Conservation (phyloP, 169 alveolate species). For the Cryptosporidium muris region DNA sequence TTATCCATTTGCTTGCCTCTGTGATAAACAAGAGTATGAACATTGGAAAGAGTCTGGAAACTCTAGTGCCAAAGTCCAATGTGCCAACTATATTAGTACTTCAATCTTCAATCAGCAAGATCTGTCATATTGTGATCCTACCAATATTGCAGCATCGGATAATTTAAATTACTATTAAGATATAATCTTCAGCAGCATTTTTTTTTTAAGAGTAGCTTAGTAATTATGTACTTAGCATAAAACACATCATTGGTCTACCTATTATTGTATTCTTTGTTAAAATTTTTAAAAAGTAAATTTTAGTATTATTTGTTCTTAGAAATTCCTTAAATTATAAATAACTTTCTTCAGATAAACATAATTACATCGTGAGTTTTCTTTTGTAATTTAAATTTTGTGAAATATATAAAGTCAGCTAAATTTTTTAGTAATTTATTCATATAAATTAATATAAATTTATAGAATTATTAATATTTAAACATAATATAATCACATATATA, state of each 20-base stretch:
- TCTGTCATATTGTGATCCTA: constrained; percentile 60
- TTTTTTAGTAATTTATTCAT: no score
- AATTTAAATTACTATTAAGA: not conserved
- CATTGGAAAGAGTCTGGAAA: constrained; percentile 28
- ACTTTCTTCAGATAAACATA: no score
- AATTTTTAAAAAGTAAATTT: no score
- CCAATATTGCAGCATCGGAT: constrained; percentile 65
- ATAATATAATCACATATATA: no score
- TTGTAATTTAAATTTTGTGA: no score
- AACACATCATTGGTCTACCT: not conserved
- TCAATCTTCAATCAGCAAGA: constrained; percentile 39
- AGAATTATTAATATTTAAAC: no score
- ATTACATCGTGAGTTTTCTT: no score
- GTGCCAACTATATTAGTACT: constrained; percentile 44
- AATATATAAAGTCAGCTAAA: no score
- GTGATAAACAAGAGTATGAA: constrained; percentile 32
- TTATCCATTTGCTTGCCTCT: constrained; percentile 64
- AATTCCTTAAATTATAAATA: no score
- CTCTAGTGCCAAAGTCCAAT: constrained; percentile 21
- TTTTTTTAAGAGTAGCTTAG: not conserved
- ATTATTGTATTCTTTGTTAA: no score
- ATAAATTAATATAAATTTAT: no score
- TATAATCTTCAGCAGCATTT: not conserved
- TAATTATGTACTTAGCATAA: not conserved
- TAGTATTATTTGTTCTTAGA: no score